Base-by-base conservation (phyloP, 352 stramenopile genomes). In the Phytophthora hibernalis region DNA sequence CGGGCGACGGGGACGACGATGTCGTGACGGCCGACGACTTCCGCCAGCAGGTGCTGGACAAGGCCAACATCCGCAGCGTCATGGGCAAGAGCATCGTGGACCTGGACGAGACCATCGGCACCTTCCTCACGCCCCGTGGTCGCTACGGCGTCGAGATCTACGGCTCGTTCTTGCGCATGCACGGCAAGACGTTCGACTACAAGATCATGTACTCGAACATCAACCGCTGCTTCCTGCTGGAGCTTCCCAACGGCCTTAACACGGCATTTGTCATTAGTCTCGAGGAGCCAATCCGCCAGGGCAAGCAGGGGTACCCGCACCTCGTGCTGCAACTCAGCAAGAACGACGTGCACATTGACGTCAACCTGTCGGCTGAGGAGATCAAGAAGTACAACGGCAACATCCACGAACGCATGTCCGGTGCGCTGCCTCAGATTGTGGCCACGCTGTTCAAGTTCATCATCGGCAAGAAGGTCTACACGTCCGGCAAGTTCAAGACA, bases 191-290 rank as follows among this genome's bases (percentile, higher is more conserved):
- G 66, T 99, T 99, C 78, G 97, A 99, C 88, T 99, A 99, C 92
- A 99, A 99, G 83, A 99, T 99, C 74, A 95, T 97, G 81, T 99
- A 99, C 87, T 97, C 98, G 54, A 98, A 99, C 77, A 99, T 99
- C 74, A 98, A 98, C 63, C 92, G 97, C 26, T 97, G 99, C 52
- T 99, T 99, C 70, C 67, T 99, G 22, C 77, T 99, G 54, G 93
- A 98, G 59, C 96, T 98, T 67, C 95, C 97, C 10, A 98, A 99
- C 72, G 94, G 98, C 54, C 92, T 98, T 52, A 97, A 98, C 74
- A 97, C 96, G 72, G 96, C 95, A 13, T 99, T 99, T 80, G 98
- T 99, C 35, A 99, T 99, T 83, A 98, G 92, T 42, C 85, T 99
- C 12, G 95, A 99, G 58, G 98, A 99, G 71, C 97, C 97, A 2